phyloP scores from a whole-genome alignment of 148 eudicot species.

The Rhododendron williamsianum region DNA sequence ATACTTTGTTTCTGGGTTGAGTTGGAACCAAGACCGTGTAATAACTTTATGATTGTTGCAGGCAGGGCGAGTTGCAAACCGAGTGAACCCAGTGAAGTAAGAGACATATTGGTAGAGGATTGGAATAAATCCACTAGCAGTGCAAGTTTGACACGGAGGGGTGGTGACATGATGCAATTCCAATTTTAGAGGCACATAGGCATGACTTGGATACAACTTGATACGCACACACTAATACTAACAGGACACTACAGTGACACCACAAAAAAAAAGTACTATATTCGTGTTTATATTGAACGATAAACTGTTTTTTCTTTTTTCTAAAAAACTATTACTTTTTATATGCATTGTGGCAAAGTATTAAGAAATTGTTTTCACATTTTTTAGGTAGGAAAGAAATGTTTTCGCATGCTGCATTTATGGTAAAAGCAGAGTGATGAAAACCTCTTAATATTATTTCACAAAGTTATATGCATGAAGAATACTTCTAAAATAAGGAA shows the following conservation, averaged over 20 bases:
- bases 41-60: background rate
- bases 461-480: background rate
- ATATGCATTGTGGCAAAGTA: background rate
- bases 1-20: background rate
- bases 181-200: background rate
- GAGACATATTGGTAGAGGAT: background rate
- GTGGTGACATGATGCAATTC: background rate
- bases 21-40: background rate
- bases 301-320: background rate
- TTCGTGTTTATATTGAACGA: background rate
- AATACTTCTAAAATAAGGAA: too few relatives aligned
- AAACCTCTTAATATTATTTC: background rate
- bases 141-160: background rate
- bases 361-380: background rate
- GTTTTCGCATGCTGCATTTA: background rate
- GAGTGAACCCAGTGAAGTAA: background rate
- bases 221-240: background rate
- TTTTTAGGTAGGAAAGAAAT: background rate
- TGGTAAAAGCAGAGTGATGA: background rate
- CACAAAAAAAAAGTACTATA: background rate
- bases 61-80: background rate
- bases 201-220: background rate
- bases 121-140: background rate
- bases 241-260: background rate
- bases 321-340: background rate